A percentile compares a stretch with the other conserved stretches of the same genome.
Conservation (phyloP, 1,139 yeast genomes). For the Wickerhamiella pararugosa region DNA sequence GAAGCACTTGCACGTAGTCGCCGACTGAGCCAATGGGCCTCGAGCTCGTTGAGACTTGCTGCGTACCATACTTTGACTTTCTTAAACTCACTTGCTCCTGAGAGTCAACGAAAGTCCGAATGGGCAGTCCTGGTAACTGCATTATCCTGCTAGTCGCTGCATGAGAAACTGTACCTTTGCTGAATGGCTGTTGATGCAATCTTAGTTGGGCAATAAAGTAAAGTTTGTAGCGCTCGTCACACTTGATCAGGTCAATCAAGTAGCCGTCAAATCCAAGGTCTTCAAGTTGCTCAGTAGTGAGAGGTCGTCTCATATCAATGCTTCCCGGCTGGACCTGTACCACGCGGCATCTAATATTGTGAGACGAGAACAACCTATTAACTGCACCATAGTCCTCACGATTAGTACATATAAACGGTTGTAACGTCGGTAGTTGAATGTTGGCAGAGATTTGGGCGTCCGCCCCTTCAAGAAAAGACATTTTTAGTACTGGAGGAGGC, state of each 20-base stretch:
- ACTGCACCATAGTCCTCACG: conserved; percentile 33
- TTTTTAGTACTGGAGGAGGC: conserved; percentile 11
- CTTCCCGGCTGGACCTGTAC: neutral
- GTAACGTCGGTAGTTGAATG: conserved; percentile 38
- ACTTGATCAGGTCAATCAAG: conserved; percentile 52
- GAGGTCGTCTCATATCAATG: neutral
- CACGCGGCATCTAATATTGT: neutral
- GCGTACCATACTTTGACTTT: conserved; percentile 16
- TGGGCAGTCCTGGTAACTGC: neutral
- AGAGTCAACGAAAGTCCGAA: conserved; percentile 10
- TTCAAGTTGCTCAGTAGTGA: conserved; percentile 25
- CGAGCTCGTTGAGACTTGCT: conserved; percentile 2
- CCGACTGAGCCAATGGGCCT: neutral
- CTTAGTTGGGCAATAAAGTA: no score
- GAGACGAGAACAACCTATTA: conserved; percentile 19
- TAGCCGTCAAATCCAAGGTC: conserved; percentile 69
- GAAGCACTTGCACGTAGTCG: neutral
- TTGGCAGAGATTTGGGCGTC: conserved; percentile 37
- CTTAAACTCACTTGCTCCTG: conserved; percentile 4
- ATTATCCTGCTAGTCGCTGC: neutral
- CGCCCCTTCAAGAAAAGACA: conserved; percentile 4
- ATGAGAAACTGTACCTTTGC: conserved; percentile 18
- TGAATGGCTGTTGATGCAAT: conserved; percentile 27
- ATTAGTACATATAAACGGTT: conserved; percentile 38
- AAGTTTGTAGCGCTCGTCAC: conserved; percentile 32